A percentile compares a stretch with the other conserved stretches of the same genome.
phyloP scores from a whole-genome alignment of 2,329 filamentous ascomycete species.

The Claviceps arundinis region DNA sequence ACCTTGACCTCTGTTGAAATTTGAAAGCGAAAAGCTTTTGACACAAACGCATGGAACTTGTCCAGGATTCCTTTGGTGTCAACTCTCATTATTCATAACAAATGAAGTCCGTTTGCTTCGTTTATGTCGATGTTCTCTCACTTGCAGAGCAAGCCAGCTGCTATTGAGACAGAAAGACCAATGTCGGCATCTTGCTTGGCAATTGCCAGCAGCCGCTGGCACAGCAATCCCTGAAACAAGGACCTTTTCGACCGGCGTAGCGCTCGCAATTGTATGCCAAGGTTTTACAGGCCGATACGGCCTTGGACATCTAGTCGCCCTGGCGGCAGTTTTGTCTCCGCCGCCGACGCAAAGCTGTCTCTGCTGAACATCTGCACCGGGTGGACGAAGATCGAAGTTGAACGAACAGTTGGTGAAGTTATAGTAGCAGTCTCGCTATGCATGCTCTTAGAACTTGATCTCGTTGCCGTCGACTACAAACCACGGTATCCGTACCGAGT shows the following conservation, averaged over 20 bases:
- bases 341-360: conserved; percentile 1
- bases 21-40: too few relatives aligned
- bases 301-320: conserved; percentile 46
- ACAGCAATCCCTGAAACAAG: conserved; percentile 3
- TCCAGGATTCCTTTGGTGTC: too few relatives aligned
- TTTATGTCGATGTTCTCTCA: too few relatives aligned
- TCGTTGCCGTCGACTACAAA: too few relatives aligned
- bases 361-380: conserved; percentile 45
- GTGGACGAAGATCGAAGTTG: conserved; percentile 41
- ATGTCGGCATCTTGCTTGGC: conserved; percentile 17
- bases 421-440: too few relatives aligned
- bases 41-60: too few relatives aligned
- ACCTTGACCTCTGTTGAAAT: too few relatives aligned
- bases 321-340: conserved; percentile 11
- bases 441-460: too few relatives aligned
- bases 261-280: conserved; percentile 45
- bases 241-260: conserved; percentile 17
- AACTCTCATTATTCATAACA: too few relatives aligned
- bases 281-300: conserved; percentile 54
- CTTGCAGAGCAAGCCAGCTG: too few relatives aligned
- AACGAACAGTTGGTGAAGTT: conserved; percentile 44
- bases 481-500: too few relatives aligned
- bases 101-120: too few relatives aligned
- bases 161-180: conserved; percentile 7
- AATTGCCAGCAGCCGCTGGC: conserved; percentile 15